Base-by-base conservation (phyloP, 2,329 filamentous ascomycete species). In the Aspergillus ochraceus region DNA sequence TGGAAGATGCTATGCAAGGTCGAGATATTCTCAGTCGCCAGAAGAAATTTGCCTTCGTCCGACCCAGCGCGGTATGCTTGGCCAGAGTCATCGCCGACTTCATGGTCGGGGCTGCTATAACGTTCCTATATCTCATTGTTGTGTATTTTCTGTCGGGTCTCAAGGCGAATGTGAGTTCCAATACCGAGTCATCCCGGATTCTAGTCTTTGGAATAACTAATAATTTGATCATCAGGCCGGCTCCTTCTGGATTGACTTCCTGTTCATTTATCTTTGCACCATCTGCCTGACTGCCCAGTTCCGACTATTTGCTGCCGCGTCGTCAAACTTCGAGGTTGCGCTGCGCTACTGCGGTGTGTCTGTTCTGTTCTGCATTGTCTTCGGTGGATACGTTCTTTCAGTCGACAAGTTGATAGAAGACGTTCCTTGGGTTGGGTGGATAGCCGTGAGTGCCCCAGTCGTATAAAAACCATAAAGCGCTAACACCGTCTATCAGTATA, bases 1-100 rank as follows among this genome's bases (percentile, higher is more conserved):
- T 92, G 26, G 90, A 89, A 81, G 89, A 88, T 62, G 88, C 89
- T n/a, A 87, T 92, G 36, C 84, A 84, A 55, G 87, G 89, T 5
- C 83, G 90, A 47, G 81, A 82, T 2, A 86, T 92, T 22, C 90
- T 82, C 61, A 88, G 74, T 77, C 86, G 86, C 19, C 86, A 88
- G 63, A 82, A 85, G 56, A 82, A 85, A 20, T 88, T 86, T 68
- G 85, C 85, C 0, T 88, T 88, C 71, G 87, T 88, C 61, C 78
- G 84, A 14, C 86, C 86, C 0, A 84, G 83, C 26, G 86, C 86
- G 47, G 84, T 88, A 39, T 79, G 77, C 22, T 73, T 83, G 77
- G 88, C 77, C 66, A 78, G 84, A 52, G 83, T 87, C 0, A 61
- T 88, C 6, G 78, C 82, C 20, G 86, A 88, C 67, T 71, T 88